Base-by-base conservation (phyloP, 352 stramenopile species). In the Phytopythium oedochilum region DNA sequence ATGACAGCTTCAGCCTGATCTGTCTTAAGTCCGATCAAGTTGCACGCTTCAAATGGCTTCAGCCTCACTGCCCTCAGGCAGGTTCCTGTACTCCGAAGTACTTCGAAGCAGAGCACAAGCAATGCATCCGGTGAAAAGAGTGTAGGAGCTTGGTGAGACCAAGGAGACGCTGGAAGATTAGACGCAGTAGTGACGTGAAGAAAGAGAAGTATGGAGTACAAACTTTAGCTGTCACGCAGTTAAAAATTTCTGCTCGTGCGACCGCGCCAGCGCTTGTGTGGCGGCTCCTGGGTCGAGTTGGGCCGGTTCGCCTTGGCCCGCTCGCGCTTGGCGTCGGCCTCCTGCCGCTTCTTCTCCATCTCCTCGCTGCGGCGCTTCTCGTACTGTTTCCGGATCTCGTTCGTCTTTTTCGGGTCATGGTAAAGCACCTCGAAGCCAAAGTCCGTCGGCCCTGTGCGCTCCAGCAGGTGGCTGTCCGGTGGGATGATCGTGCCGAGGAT, bases 401-500 rank as follows among this genome's bases (percentile, higher is more conserved):
- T 73, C 3, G 80, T 92, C 48, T 88, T 88, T 51, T 79, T 68
- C 14, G 80, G 77, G 49, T 91, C 79, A 54, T 91, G 78, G 39
- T 83, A 65, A 36, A 89, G 51, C 29, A 93, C 72, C 6, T 86
- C 75, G 59, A 82, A 93, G 25, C 83, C 83, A 53, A 93, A 88
- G 26, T 36, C 64, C 26, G 64, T 43, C 2, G 83, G 83, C 23
- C 73, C 73, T 11, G 68, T 61, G 52, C 83, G 74, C 17, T 84
- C 75, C 20, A 80, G n/a, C 40, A 93, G 63, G 22, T 88, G 70
- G 51, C 66, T 79, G 59, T 92, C 81, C 35, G 77, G 59, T 23
- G 82, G 78, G 50, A 93, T 89, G 48, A 91, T 88, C 11, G 76
- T 78, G 22, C 75, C 83, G 20, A 92, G 61, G 42, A 93, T 91